Base-by-base conservation (phyloP, 352 stramenopile species). In the Globisporangium abappressorium region DNA sequence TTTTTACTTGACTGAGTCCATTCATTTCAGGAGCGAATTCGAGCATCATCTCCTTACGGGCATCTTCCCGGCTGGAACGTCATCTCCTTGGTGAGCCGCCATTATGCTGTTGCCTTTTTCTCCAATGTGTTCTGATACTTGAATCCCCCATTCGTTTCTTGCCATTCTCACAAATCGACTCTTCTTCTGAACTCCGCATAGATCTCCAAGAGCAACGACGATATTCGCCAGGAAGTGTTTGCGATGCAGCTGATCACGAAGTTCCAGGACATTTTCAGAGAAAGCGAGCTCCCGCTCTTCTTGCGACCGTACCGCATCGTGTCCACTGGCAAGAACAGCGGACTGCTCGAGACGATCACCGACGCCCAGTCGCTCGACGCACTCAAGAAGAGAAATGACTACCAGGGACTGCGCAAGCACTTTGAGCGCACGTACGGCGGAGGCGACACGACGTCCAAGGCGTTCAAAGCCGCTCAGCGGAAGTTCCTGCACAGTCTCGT, bases 141-240 rank as follows among this genome's bases (percentile, higher is more conserved):
- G 3, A 20, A 46, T 46, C 14, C 38, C 14, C 14, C 14, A 1
- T 46, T 46, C 38, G 38, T 46, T 15, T 5, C 38, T 46, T 20
- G 4, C 14, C 38, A 46, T 46, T 46, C 38, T 20, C 38, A 46
- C 3, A 46, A 15, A 18, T 46, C 12, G 38, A 46, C 14, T 46
- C 38, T 46, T 33, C 24, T 57, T 57, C 6, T 20, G 2, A 14
- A 12, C 20, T 30, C 18, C 36, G 15, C 18, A 2, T 15, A 89
- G 70, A 98, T 99, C 74, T 93, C 98, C 8, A 99, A 99, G 75
- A 97, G 89, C 34, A 98, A 98, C 73, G 97, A 99, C 73, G 96
- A 99, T 69, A 84, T 99, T 61, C 81, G 96, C 18, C 97, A 99
- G 72, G 96, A 99, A 71, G 91, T 97, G 14, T 98, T 98, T 76